phyloP scores from a whole-genome alignment of 306 rosid species.

The Dryas drummondii region DNA sequence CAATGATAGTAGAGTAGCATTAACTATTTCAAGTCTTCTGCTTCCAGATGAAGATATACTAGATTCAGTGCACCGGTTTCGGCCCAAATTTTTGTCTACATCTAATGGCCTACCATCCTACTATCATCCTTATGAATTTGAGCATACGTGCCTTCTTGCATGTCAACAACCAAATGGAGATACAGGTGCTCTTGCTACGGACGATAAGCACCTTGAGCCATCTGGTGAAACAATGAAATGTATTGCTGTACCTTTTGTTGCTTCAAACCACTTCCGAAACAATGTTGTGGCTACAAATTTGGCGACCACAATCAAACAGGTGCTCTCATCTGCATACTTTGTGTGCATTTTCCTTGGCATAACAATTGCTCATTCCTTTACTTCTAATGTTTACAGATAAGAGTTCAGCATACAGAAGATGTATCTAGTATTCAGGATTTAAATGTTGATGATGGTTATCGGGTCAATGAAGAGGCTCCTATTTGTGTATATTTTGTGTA shows the following conservation, averaged over 20 bases:
- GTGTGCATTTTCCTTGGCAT: conserved; percentile 5
- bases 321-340: conserved; percentile 35
- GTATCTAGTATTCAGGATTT: conserved; percentile 36
- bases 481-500: conserved; percentile 50
- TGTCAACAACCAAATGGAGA: conserved; percentile 39
- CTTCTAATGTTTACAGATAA: conserved; percentile 48
- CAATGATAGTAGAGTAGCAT: neutral
- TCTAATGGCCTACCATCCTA: conserved; percentile 49
- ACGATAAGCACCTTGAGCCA: conserved; percentile 40
- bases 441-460: conserved; percentile 25
- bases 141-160: conserved; percentile 54
- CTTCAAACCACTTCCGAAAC: conserved; percentile 40
- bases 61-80: conserved; percentile 61
- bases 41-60: conserved; percentile 70
- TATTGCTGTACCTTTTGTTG: conserved; percentile 57
- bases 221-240: conserved; percentile 56
- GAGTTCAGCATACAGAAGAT: conserved; percentile 42
- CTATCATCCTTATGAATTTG: conserved; percentile 50
- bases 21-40: conserved; percentile 3
- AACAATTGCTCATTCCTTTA: conserved; percentile 21
- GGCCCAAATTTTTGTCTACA: conserved; percentile 64
- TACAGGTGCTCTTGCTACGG: conserved; percentile 34
- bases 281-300: conserved; percentile 55
- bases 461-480: conserved; percentile 39
- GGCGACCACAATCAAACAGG: conserved; percentile 64